These are phyloP conservation scores for Ascoidea asiatica DNA, from an alignment of 805 yeast genomes.

Conservation along the genomic window DNA sequence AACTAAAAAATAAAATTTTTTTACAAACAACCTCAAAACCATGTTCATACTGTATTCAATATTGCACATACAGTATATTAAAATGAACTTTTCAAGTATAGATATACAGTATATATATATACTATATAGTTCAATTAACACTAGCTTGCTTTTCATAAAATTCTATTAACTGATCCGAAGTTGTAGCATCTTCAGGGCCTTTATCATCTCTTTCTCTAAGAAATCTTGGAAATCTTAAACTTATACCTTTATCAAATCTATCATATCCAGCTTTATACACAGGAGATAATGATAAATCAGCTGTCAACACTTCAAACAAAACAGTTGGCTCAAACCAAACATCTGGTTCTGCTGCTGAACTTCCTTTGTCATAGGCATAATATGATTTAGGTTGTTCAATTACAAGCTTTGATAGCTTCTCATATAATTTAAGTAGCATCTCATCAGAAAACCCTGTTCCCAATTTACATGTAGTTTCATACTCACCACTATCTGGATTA, in stretches of 20 bases:
- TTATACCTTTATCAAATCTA: constrained; percentile 69
- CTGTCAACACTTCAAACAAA: constrained; percentile 81
- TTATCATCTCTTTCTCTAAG: constrained; percentile 78
- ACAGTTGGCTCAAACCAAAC: constrained; percentile 87
- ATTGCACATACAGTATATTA: no score
- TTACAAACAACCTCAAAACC: no score
- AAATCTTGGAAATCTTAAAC: constrained; percentile 82
- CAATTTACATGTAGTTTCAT: constrained; percentile 89
- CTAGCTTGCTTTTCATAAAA: constrained; percentile 63
- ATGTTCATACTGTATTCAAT: no score
- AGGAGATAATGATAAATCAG: constrained; percentile 83
- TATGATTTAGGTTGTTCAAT: constrained; percentile 51
- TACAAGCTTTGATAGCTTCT: constrained; percentile 54
- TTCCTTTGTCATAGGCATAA: constrained; percentile 45
- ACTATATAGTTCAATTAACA: no score
- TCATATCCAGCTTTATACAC: constrained; percentile 73
- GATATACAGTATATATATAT: no score
- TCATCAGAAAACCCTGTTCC: constrained; percentile 97
- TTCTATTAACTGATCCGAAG: constrained; percentile 72
- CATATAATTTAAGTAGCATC: constrained; percentile 45
- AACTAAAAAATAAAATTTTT: no score
- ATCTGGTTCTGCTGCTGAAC: constrained; percentile 66
- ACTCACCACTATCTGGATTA: constrained; percentile 83
- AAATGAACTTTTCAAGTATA: no score
- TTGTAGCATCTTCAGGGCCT: constrained; percentile 73